Evolutionary conservation across 139 green algal genomes (phyloP), one percentile per base, ranked within the genome.

Genomic region (Chlamydomonas schloesseri): DNA sequence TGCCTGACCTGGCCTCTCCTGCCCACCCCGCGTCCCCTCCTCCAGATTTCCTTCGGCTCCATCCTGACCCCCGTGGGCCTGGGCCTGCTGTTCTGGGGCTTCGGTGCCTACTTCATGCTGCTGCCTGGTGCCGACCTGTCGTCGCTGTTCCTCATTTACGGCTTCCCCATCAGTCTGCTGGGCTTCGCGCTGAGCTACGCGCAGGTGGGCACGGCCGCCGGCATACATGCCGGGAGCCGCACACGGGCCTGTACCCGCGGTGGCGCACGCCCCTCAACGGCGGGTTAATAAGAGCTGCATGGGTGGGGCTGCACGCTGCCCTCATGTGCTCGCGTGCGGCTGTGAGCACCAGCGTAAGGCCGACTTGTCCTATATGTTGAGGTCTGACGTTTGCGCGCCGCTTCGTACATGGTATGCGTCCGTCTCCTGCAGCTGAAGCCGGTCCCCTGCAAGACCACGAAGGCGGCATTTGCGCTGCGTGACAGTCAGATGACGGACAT

Each of bases 101-200:
- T 99, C 82, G 96, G 97, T 36, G 94, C 96, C 34, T 99, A 98
- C 91, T 99, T 99, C 88, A 83, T 93, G 11, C 84, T 99, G 69
- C 87, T 99, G 55, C 98, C 98, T 0, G 97, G 98, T 6, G 91
- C 81, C 23, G 95, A 97, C 65, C 68, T 98, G 0, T 98, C 97
- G 0, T 93, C 96, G 4, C 71, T 99, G 21, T 86, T 99, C 82
- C 94, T 99, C 58, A 98, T 99, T 71, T 99, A 99, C 78, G 98
- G 98, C 69, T 99, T 99, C 90, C 97, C 97, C 29, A 95, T 99
- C 71, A 89, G 91, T 18, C 82, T 99, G 57, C 95, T 99, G 62
- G 98, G 98, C 34, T 98, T 98, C 88, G 98, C 98, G 4, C 93
- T 99, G 33, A 95, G 92, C 79, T 98, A 98, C 84, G 96, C 95